Evolutionary conservation across 1,139 yeast species (phyloP).

Genomic region (Protomyces macrosporus): DNA sequence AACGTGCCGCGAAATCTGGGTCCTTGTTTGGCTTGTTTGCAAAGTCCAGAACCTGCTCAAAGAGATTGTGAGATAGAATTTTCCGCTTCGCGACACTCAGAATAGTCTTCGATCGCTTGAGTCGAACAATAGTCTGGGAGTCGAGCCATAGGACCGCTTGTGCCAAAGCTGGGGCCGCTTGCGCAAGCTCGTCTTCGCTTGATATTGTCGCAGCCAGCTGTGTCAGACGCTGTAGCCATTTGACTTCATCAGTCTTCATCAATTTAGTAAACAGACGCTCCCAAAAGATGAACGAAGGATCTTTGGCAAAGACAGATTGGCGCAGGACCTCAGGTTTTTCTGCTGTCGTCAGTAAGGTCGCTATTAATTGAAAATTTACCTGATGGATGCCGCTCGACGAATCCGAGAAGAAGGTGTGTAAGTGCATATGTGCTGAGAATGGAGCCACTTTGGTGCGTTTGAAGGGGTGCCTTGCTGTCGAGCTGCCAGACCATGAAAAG

Average conservation of each 20-base stretch:
- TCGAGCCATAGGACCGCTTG: neutral
- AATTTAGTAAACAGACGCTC: conserved; percentile 51
- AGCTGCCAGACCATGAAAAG: conserved; percentile 8
- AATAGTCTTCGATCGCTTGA: neutral
- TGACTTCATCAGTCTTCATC: conserved; percentile 22
- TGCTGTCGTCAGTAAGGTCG: conserved; percentile 28
- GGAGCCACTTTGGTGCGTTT: conserved; percentile 38
- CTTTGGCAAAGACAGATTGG: conserved; percentile 15
- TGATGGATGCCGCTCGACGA: conserved; percentile 35
- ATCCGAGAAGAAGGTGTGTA: conserved; percentile 34
- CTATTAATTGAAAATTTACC: conserved; percentile 38
- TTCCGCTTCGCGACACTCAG: neutral
- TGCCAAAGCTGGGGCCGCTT: conserved; percentile 1
- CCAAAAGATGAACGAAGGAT: conserved; percentile 45
- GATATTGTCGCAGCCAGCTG: conserved; percentile 3
- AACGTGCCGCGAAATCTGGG: conserved; percentile 30
- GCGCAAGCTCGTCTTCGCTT: neutral
- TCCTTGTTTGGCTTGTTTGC: conserved; percentile 17
- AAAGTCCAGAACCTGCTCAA: conserved; percentile 28
- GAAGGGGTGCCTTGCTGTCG: neutral
- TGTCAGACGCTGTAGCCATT: conserved; percentile 15
- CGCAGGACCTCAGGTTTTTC: conserved; percentile 8
- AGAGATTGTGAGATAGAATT: neutral
- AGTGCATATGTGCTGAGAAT: conserved; percentile 37
- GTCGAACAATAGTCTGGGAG: neutral